phyloP scores from a whole-genome alignment of 2,329 filamentous ascomycete species.

The Penicillium digitatum region DNA sequence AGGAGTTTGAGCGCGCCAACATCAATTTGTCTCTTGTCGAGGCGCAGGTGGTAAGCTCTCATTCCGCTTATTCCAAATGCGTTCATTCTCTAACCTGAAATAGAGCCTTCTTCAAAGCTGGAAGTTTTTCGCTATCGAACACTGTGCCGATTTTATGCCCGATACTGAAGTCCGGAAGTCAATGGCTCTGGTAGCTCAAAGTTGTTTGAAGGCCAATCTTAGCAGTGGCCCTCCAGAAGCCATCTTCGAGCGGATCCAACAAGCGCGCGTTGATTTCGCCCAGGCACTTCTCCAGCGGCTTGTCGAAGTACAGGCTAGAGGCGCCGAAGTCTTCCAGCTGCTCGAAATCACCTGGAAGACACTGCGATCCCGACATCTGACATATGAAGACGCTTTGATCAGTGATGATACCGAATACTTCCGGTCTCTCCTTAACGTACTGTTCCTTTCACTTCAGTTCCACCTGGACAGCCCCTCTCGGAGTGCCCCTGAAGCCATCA shows the following conservation, averaged over 20 bases:
- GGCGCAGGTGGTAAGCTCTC: slow-evolving; percentile 69
- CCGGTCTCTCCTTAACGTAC: slow-evolving; percentile 73
- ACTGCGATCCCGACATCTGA: slow-evolving; percentile 51
- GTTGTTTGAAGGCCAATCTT: slow-evolving; percentile 75
- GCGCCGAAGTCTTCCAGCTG: slow-evolving; percentile 51
- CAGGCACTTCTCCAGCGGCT: slow-evolving; percentile 79
- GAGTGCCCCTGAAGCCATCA: slow-evolving; percentile 33
- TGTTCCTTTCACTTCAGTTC: slow-evolving; percentile 73
- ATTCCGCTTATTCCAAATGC: not conserved
- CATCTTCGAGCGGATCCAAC: slow-evolving; percentile 75
- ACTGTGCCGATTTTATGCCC: slow-evolving; percentile 61
- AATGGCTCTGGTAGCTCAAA: slow-evolving; percentile 69
- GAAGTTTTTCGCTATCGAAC: slow-evolving; percentile 80
- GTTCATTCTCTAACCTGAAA: slow-evolving; percentile 26
- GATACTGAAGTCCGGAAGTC: slow-evolving; percentile 60
- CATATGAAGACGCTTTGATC: slow-evolving; percentile 58
- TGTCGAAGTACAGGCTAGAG: slow-evolving; percentile 53
- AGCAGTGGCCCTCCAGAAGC: slow-evolving; percentile 67
- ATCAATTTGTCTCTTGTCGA: slow-evolving; percentile 87
- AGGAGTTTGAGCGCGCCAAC: slow-evolving; percentile 83
- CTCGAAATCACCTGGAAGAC: slow-evolving; percentile 59
- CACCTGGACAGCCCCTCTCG: slow-evolving; percentile 38
- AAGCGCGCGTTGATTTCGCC: slow-evolving; percentile 73
- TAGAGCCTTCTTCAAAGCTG: slow-evolving; percentile 80
- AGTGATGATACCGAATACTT: slow-evolving; percentile 66